Evolutionary conservation across 139 green algal species (phyloP), one percentile per base, ranked within the genome.

Genomic region (Coccomyxa sp.): DNA sequence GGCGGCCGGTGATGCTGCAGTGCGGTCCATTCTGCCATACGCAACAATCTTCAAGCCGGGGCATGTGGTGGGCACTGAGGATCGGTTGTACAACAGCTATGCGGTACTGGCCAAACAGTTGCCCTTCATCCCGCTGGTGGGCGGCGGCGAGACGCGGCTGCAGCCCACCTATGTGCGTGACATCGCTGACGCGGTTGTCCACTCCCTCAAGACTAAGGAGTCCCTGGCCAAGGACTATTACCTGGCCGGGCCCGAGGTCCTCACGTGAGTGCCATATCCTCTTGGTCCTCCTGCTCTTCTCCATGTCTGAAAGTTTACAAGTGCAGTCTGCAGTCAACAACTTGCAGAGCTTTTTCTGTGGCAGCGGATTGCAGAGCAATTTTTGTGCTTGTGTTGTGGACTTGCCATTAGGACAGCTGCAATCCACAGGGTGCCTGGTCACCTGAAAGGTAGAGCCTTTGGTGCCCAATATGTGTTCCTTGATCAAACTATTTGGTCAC

Each of bases 31-130:
- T 58, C 91, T 92, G 28, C 90, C 90, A 3, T 32, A 86, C 10
- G 88, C 94, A 28, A 97, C 94, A 38, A 92, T 96, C 81, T 87
- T 93, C 88, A 95, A 92, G 81, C 91, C 92, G 0, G 93, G 83
- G 0, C 91, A 91, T n/a, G 83, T 99, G 67, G 87, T 96, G 0
- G 97, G 97, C 78, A 91, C 92, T 14, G 97, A 99, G 91, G 97
- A 99, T 88, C 86, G 94, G 27, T 89, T 98, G 75, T 93, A 96
- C 82, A 98, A 98, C 89, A 91, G 90, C 82, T 88, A 94, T 16
- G 91, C 96, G 18, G 81, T 89, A 79, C 83, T 94, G 81, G 76
- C 87, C 63, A 91, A 93, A 80, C 91, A 85, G 85, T 84, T 88
- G 67, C 89, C 90, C 15, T 75, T 87, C 79, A 74, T 98, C 12